A percentile compares a stretch with the other conserved stretches of the same genome.
These are phyloP conservation scores for Melampsora occidentalis DNA, from an alignment of 1,284 basidiomycete genomes.

Conservation along the genomic window DNA sequence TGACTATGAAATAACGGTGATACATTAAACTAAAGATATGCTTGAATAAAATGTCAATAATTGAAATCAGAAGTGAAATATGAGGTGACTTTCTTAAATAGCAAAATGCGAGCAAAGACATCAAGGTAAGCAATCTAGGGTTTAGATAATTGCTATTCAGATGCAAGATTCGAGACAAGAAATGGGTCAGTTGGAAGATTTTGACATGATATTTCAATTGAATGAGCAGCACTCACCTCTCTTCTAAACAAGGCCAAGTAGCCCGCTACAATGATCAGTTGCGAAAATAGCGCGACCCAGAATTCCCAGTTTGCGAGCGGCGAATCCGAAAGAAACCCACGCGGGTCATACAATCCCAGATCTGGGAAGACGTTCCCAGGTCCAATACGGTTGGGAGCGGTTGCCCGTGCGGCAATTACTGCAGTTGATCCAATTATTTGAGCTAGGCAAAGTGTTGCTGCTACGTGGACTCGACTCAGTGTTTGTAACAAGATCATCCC, in stretches of 20 bases:
- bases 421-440: slow-evolving; percentile 64
- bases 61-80: too few relatives aligned
- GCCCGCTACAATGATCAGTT: slow-evolving; percentile 77
- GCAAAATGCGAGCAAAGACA: too few relatives aligned
- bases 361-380: slow-evolving; percentile 89
- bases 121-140: background rate
- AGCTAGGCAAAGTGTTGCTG: slow-evolving; percentile 80
- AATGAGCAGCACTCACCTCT: slow-evolving; percentile 55
- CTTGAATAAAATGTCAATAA: too few relatives aligned
- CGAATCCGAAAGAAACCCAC: slow-evolving; percentile 44
- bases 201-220: background rate
- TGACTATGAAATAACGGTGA: too few relatives aligned
- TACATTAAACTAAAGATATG: too few relatives aligned
- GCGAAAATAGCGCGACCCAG: slow-evolving; percentile 78
- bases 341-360: slow-evolving; percentile 72
- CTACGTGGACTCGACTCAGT: slow-evolving; percentile 83
- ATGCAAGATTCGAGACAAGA: background rate
- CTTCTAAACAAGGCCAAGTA: slow-evolving; percentile 94
- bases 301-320: slow-evolving; percentile 62
- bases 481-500: slow-evolving; percentile 93
- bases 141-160: slow-evolving; percentile 3
- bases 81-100: too few relatives aligned
- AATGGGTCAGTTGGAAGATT: background rate
- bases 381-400: slow-evolving; percentile 76
- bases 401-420: slow-evolving; percentile 79